Percentiles rank a stretch among this genome's conserved stretches.
Evolutionary conservation across 148 eudicot species (phyloP).

Genomic region (Diospyros kaki): DNA sequence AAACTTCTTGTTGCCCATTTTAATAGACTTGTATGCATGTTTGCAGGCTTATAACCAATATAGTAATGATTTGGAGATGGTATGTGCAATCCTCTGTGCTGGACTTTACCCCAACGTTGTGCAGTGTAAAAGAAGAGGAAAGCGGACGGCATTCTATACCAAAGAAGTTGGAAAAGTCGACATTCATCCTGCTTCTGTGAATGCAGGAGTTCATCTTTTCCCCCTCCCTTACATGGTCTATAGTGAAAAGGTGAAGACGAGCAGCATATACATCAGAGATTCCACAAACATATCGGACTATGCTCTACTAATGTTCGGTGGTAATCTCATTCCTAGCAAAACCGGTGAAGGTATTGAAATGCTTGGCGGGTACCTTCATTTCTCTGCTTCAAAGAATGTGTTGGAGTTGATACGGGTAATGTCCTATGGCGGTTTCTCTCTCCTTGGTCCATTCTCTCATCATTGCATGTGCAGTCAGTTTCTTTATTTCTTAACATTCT

Average conservation of each 20-base stretch:
- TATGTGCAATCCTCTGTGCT: slow-evolving; percentile 93
- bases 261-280: slow-evolving; percentile 73
- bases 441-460: not conserved
- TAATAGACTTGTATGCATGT: slow-evolving; percentile 1
- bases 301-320: slow-evolving; percentile 95
- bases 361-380: slow-evolving; percentile 97
- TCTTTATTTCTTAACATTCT: not conserved
- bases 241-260: slow-evolving; percentile 90
- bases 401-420: slow-evolving; percentile 76
- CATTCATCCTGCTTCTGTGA: slow-evolving; percentile 91
- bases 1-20: not conserved
- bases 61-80: slow-evolving; percentile 89
- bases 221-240: slow-evolving; percentile 96
- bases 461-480: no score
- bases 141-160: slow-evolving; percentile 78
- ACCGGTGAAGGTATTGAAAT: slow-evolving; percentile 95
- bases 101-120: slow-evolving; percentile 99
- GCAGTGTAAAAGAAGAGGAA: slow-evolving; percentile 96
- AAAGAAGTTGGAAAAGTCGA: slow-evolving; percentile 95
- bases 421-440: not conserved
- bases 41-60: slow-evolving; percentile 81
- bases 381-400: slow-evolving; percentile 87
- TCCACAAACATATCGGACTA: slow-evolving; percentile 94
- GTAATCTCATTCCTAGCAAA: slow-evolving; percentile 76
- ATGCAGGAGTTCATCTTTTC: slow-evolving; percentile 74